Evolutionary conservation across 768 basidiomycete species (phyloP), one percentile per base, ranked within the genome.

Genomic region (Russula abietina): DNA sequence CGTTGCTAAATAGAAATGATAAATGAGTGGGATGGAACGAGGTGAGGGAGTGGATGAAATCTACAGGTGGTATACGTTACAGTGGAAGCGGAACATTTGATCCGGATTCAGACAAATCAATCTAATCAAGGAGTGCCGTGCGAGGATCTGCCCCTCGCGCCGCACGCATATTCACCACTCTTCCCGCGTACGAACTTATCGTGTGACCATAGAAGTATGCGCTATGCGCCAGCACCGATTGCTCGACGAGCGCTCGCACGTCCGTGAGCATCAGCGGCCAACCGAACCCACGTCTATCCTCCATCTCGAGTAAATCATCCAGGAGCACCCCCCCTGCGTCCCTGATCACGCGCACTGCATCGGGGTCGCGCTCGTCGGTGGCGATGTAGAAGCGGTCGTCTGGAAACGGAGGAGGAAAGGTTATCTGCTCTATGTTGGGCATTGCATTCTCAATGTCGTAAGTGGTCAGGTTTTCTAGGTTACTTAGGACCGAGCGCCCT

Each of bases 191-290:
- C 17, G 76, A 75, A 62, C 73, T 75, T 68, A 75, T 68, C 5
- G 66, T 70, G 11, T 75, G 70, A 5, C 73, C 77, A 12, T 78
- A 75, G 61, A 78, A 79, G 61, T 71, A 78, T 1, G 72, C 70
- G 10, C 71, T 69, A 8, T 69, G 68, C 0, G 73, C 67, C 61
- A 79, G 66, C 55, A 75, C 54, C 30, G 71, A 68, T 66, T 81
- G 80, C 61, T 80, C 79, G 39, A 79, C 70, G 36, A 79, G 69
- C 12, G 74, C 76, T 33, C 77, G 66, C 30, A 80, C 68, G 61
- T 80, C 80, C 39, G 77, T 77, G 58, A 80, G 24, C 61, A 81
- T 62, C 49, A 80, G 65, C 16, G 74, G 68, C 80, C 80, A 81
- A 11, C 77, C 78, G 30, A 74, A 72, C 28, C 64, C 67, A 16